phyloP scores from a whole-genome alignment of 768 basidiomycete species.

The Tylopilus sp. region DNA sequence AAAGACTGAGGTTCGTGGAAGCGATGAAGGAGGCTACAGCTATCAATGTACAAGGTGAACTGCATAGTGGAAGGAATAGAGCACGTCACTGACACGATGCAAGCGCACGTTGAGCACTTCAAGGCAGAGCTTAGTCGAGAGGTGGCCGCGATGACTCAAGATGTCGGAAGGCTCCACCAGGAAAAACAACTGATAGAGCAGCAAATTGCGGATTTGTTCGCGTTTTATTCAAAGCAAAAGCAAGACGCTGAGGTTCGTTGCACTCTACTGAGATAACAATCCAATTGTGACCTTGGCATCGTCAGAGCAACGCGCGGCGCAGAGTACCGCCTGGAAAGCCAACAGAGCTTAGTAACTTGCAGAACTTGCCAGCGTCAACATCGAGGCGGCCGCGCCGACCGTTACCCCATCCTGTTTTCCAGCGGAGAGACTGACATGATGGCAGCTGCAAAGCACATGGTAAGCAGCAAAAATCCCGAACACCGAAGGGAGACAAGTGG shows the following conservation, averaged over 20 bases:
- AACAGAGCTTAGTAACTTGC: conserved; percentile 22
- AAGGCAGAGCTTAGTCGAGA: conserved; percentile 77
- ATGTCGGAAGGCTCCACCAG: conserved; percentile 63
- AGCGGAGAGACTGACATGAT: conserved; percentile 15
- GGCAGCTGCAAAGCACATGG: background rate
- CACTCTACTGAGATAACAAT: background rate
- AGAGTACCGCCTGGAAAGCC: conserved; percentile 18
- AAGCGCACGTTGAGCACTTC: conserved; percentile 88
- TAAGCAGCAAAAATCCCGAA: background rate
- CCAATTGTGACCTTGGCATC: background rate
- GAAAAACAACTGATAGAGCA: conserved; percentile 65
- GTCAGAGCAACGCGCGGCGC: conserved; percentile 26
- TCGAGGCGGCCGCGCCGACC: conserved; percentile 25
- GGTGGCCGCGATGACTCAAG: conserved; percentile 69
- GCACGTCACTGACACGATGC: conserved; percentile 5
- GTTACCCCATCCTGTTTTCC: conserved; percentile 30
- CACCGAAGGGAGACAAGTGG: background rate
- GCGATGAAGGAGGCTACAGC: conserved; percentile 94
- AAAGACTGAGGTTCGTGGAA: conserved; percentile 82
- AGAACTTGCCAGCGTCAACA: conserved; percentile 25
- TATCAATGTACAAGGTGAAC: conserved; percentile 76
- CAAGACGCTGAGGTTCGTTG: conserved; percentile 34
- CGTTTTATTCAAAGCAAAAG: conserved; percentile 68
- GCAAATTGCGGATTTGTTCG: conserved; percentile 70
- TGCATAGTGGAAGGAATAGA: background rate